Conservation (phyloP, 2,329 filamentous ascomycete species). For the Penicillium crustosum region DNA sequence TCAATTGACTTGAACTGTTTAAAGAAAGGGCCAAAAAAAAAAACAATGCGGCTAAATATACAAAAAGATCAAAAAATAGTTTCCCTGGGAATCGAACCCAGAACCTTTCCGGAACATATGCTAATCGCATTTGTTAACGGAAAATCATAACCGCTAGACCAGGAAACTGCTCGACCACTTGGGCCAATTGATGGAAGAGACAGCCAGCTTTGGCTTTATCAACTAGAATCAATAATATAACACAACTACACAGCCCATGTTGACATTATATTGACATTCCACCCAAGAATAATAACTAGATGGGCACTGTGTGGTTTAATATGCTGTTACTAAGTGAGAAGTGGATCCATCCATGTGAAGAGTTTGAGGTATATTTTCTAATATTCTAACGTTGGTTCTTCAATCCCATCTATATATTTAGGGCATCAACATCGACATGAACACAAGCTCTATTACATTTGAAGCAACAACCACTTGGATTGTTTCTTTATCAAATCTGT, state of each 20-base stretch:
- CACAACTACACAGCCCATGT: neutral
- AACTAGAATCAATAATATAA: accelerated
- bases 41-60: neutral
- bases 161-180: slow-evolving; percentile 7
- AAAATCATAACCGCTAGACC: no score
- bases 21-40: neutral
- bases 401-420: neutral
- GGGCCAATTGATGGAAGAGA: neutral
- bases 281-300: neutral
- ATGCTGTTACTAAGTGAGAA: neutral
- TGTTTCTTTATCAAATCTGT: neutral
- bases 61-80: slow-evolving; percentile 4
- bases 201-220: neutral
- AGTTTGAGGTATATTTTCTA: no score
- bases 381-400: neutral
- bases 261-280: neutral
- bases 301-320: neutral
- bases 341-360: neutral
- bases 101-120: slow-evolving; percentile 12
- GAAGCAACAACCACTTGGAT: neutral
- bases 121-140: slow-evolving; percentile 10
- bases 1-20: neutral
- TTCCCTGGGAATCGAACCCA: slow-evolving; percentile 15
- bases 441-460: neutral
- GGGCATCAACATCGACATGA: neutral